Evolutionary conservation across 75 land plant genomes (phyloP), one percentile per base, ranked within the genome.

Genomic region (Cryptomeria japonica): DNA sequence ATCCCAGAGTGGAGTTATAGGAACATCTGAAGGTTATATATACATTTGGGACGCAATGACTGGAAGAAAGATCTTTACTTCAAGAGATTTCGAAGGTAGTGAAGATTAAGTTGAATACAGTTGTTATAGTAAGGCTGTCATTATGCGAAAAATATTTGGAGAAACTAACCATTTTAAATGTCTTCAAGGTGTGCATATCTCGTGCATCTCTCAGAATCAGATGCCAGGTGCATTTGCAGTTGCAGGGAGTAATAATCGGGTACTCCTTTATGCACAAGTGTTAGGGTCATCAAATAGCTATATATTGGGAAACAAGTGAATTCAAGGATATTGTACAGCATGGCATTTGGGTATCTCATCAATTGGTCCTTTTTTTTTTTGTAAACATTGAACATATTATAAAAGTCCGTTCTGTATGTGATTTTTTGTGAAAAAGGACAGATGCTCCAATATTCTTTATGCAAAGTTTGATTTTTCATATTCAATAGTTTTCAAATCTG

Each of bases 11-110:
- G 95, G 95, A 85, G 88, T 94, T 41, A 87, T 93, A 84, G 95
- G 93, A 42, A 94, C 90, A 73, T 28, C 18, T 77, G 92, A 93
- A 49, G 95, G 95, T 47, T 88, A 86, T 11, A 90, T 93, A 2
- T 93, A 93, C 41, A 84, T 85, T 56, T 94, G 94, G 94, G 93
- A 94, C 70, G 61, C 93, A 49, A 84, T 91, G 34, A 88, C 93
- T 42, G 94, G 95, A 64, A 86, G 49, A 39, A 90, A 93, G 61
- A 42, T 94, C 16, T 90, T 87, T 15, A 80, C 34, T 53, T 56
- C 90, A 42, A 91, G 86, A 77, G 46, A 42, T 75, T 87, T 91
- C 34, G 86, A 91, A 88, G 90, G 95, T 94, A 88, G 53, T 44
- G 19, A 25, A 82, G 22, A 39, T 82, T 44, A 82, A 25, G 13